A percentile compares a stretch with the other conserved stretches of the same genome.
These are phyloP conservation scores for Mallotus nudiflorus DNA, from an alignment of 345 rosid species.

Conservation along the genomic window DNA sequence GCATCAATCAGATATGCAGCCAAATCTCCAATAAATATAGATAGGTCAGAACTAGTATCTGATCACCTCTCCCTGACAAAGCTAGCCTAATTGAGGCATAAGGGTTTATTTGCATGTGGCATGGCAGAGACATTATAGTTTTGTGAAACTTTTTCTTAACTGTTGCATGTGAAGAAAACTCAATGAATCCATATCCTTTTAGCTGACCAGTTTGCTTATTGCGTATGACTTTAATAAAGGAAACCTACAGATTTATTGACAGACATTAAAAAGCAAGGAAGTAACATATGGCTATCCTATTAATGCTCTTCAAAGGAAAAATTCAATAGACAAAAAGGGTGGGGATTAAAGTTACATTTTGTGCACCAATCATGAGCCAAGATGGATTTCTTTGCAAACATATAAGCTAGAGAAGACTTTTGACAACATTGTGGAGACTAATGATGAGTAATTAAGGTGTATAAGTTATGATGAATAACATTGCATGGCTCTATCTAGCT, in stretches of 20 bases:
- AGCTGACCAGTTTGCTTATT: slow-evolving; percentile 88
- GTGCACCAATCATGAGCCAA: neutral
- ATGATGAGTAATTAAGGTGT: no score
- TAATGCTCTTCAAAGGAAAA: neutral
- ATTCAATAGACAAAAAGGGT: neutral
- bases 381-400: neutral
- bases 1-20: slow-evolving; percentile 89
- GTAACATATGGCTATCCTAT: neutral
- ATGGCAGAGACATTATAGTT: slow-evolving; percentile 64
- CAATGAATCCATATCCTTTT: slow-evolving; percentile 93
- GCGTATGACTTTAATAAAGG: slow-evolving; percentile 80
- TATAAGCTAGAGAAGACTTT: neutral
- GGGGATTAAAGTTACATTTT: neutral
- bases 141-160: slow-evolving; percentile 89
- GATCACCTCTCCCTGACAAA: slow-evolving; percentile 77
- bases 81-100: slow-evolving; percentile 94
- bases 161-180: slow-evolving; percentile 68
- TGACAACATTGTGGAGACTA: neutral
- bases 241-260: slow-evolving; percentile 45
- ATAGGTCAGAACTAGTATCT: slow-evolving; percentile 73
- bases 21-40: slow-evolving; percentile 92
- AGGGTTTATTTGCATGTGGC: slow-evolving; percentile 88
- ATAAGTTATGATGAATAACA: no score
- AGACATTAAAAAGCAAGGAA: slow-evolving; percentile 3
- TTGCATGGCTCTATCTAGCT: no score